Evolutionary conservation across 148 eudicot genomes (phyloP).

Genomic region (Camellia japonica): DNA sequence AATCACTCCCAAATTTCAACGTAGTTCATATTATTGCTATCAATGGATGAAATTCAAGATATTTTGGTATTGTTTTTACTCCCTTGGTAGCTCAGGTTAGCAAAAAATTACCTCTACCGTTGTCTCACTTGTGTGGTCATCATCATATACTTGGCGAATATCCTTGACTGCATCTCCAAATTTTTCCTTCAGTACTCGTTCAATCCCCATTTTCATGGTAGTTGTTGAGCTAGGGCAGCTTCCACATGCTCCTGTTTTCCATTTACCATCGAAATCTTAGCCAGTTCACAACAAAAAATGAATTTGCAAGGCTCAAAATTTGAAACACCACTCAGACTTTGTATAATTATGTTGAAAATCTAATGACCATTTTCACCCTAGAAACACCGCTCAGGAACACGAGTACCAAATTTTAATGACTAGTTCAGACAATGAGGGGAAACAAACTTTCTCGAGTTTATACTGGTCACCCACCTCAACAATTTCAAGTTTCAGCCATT

Average conservation of each 20-base stretch:
- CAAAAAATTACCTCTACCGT: constrained; percentile 62
- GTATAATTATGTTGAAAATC: not conserved
- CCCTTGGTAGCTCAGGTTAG: not conserved
- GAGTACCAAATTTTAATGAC: not conserved
- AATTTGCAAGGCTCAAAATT: constrained; percentile 2
- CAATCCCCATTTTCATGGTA: constrained; percentile 95
- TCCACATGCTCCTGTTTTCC: constrained; percentile 78
- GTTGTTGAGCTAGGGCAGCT: constrained; percentile 95
- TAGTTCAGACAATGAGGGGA: constrained; percentile 5
- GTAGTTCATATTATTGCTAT: not conserved
- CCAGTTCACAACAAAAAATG: not conserved
- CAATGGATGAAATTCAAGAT: not conserved
- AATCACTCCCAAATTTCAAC: constrained; percentile 1
- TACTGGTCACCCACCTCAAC: not conserved
- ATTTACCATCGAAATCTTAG: not conserved
- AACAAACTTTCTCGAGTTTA: not conserved
- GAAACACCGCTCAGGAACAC: not conserved
- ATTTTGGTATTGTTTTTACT: not conserved
- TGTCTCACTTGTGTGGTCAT: constrained; percentile 48
- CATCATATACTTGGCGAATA: constrained; percentile 66
- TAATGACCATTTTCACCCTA: not conserved
- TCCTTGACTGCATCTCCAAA: constrained; percentile 87
- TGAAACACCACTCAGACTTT: not conserved
- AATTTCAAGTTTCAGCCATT: not conserved
- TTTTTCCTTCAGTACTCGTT: constrained; percentile 82